Evolutionary conservation across 345 rosid genomes (phyloP), one percentile per base, ranked within the genome.

Genomic region (Lepidium sativum): DNA sequence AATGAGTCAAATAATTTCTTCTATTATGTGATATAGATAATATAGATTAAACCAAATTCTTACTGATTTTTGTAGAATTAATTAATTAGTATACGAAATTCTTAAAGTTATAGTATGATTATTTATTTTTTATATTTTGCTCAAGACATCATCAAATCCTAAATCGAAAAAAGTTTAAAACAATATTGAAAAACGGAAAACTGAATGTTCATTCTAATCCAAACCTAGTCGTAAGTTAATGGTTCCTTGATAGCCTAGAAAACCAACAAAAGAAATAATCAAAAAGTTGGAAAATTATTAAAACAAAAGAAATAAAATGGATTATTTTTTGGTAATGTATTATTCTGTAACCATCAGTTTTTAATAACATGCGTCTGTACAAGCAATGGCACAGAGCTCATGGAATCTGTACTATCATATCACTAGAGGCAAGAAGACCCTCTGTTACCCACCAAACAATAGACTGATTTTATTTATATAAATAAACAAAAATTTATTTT

Each of bases 391-490:
- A 66, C 75, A 75, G 71, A 52, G 75, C 78, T 63, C 70, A 56
- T 69, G 67, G 75, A 75, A 63, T 63, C 63, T 75, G 78, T 75
- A 69, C 71, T 64, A 59, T 66, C 55, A 9, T n/a, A n/a, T 58
- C 40, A 50, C 54, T 65, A 37, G 32, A 71, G 32, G 23, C 9
- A 39, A 43, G 58, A 38, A 37, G 69, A 55, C 71, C 9, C 56
- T 63, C 12, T 63, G 57, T 63, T 68, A 57, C 34, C 77, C 77
- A 27, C 67, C 20, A 68, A 35, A 14, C 23, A 73, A 44, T 52
- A 66, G 63, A 8, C 23, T 73, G 63, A 29, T n/a, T 31, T 43
- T 15, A 9, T 18, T 37, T 14, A 41, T n/a, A 60, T 10, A 37
- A 18, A 20, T 34, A 20, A n/a, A 25, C 18, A 39, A 7, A 43